Percentiles rank a stretch among this genome's conserved stretches.
These are phyloP conservation scores for Clavaria fumosa DNA, from an alignment of 768 basidiomycete species.

Conservation along the genomic window DNA sequence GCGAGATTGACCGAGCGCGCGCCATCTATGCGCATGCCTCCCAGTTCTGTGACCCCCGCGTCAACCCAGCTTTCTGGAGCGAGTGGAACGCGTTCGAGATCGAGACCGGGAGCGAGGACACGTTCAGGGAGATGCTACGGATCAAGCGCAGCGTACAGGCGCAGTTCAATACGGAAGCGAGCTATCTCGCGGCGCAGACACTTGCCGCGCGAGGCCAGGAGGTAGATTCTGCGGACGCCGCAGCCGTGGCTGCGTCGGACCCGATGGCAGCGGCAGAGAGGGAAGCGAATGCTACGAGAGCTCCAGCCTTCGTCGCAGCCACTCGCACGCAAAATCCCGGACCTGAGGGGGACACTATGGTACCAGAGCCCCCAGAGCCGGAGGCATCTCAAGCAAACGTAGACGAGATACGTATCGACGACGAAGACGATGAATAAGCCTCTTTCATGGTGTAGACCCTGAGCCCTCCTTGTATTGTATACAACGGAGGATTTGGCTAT, in stretches of 20 bases:
- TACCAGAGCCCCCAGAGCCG: slow-evolving; percentile 17
- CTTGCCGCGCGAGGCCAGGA: slow-evolving; percentile 46
- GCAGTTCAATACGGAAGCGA: slow-evolving; percentile 95
- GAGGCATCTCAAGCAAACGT: slow-evolving; percentile 30
- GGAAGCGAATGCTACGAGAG: slow-evolving; percentile 38
- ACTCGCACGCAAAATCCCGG: slow-evolving; percentile 33
- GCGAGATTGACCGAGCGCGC: slow-evolving; percentile 95
- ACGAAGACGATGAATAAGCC: slow-evolving; percentile 68
- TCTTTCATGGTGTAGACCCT: too few species aligned
- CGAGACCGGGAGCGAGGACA: slow-evolving; percentile 97
- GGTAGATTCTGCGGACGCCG: slow-evolving; percentile 28
- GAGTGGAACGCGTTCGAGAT: slow-evolving; percentile 98
- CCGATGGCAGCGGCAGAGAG: slow-evolving; percentile 81
- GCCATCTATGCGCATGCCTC: slow-evolving; percentile 95
- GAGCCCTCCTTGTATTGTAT: too few species aligned
- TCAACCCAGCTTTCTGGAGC: slow-evolving; percentile 84
- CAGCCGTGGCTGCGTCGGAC: slow-evolving; percentile 35
- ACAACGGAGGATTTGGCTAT: too few species aligned
- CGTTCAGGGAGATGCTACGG: slow-evolving; percentile 87
- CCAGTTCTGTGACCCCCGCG: slow-evolving; percentile 95
- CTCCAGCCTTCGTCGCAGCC: slow-evolving; percentile 68
- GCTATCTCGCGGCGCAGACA: slow-evolving; percentile 85
- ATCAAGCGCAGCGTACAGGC: slow-evolving; percentile 98
- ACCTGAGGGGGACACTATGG: slow-evolving; percentile 21
- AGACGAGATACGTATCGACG: slow-evolving; percentile 82